Evolutionary conservation across 139 green algal genomes (phyloP), one percentile per base, ranked within the genome.

Genomic region (Chlamydomonas sphaeroides): DNA sequence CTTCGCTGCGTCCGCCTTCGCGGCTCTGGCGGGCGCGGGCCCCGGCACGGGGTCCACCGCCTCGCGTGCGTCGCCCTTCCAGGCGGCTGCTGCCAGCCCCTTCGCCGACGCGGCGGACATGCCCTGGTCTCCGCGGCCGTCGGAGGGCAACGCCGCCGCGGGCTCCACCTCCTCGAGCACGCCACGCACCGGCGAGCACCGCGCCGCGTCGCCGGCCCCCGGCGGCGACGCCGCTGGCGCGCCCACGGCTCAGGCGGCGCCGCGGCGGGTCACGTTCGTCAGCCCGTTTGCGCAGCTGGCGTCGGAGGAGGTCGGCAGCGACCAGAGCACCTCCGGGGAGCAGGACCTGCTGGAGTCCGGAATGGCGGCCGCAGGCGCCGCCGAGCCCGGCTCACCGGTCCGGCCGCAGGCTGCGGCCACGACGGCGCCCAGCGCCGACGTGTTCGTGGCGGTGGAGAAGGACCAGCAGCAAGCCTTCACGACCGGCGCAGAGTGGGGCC

Each of bases 271-370:
- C 20, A 48, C 63, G 39, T 56, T 68, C 7, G 20, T 83, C 3
- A 74, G 62, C 39, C 76, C 76, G n/a, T 83, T 83, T 32, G 76
- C 76, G 42, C 77, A 80, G 45, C 33, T 65, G 6, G 84, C 68
- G 26, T 30, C 51, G 2, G 48, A 45, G 35, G 66, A 33, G n/a
- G n/a, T n/a, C n/a, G 36, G 56, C 18, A 62, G 3, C 15, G 56
- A 10, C 25, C 56, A 25, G 3, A 28, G 56, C 17, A 20, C 18
- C 49, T 3, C 17, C 14, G 38, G 51, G 28, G 59, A 61, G 48
- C 15, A 59, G 41, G 18, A 25, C 14, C 14, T 20, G 26, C 14
- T 28, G 32, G 65, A 65, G 59, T 30, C 42, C 3, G 35, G 59
- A 75, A 49, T 77, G 49, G 42, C 69, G 49, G 48, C 59, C 32